Base-by-base conservation (phyloP, 2,329 filamentous ascomycete species). In the Apiospora koreana region DNA sequence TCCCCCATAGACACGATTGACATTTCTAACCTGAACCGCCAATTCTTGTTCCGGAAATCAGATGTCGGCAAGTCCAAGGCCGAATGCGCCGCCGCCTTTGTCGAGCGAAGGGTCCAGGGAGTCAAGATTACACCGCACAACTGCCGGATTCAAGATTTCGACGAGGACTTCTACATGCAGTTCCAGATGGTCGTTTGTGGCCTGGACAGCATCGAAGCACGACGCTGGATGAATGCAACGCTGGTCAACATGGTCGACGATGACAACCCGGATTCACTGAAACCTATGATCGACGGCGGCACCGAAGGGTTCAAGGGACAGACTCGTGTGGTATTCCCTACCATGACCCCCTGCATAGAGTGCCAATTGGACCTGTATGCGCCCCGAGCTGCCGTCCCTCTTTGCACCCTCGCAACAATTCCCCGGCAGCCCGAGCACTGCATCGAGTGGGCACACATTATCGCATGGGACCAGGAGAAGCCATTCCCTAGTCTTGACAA, bases 231-330 rank as follows among this genome's bases (percentile, higher is more conserved):
- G 81, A 99, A 99, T 80, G 92, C 95, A 68, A 98, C 92, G 23
- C 86, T 99, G 3, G 92, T 98, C 35, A 92, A 92, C 70, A 94
- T 99, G 88, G 94, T 97, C 6, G 95, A 98, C 77, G 87, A 88
- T 71, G 91, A 94, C 8, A 90, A 95, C 73, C 89, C 91, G 12
- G 95, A 98, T 78, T 93, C 89, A 67, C 85, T 98, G 74, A 99
- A 98, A 82, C 96, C 97, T 6, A 85, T 99, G 71, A 94, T 99
- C 73, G 96, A 99, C 81, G 97, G 96, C 69, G 96, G 96, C 73
- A 99, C 96, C 18, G 96, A 99, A 86, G 94, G 89, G 88, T 98
- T 99, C 89, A 99, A 98, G 83, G 96, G 96, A 68, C 97, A 99
- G 80, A 92, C 95, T 1, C 90, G 95, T 77, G 95, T 99, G 71